These are phyloP conservation scores for Candida maris DNA, from an alignment of 805 yeast genomes.

Conservation along the genomic window DNA sequence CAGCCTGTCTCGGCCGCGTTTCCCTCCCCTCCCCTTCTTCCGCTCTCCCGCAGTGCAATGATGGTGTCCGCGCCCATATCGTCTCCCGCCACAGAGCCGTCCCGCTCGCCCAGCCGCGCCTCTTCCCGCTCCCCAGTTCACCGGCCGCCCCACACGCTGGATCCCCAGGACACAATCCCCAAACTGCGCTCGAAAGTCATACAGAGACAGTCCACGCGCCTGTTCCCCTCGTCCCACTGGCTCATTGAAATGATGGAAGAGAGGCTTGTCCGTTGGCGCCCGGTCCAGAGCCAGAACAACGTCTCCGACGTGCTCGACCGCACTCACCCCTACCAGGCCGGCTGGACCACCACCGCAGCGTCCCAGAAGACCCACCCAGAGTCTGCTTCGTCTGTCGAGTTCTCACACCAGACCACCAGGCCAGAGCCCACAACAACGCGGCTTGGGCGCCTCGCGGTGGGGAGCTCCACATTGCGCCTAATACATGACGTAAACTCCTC, in stretches of 20 bases:
- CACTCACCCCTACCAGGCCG: conserved; percentile 29
- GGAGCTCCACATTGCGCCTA: conserved; percentile 13
- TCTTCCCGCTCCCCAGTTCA: conserved; percentile 19
- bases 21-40: no score
- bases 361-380: background rate
- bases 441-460: conserved; percentile 6
- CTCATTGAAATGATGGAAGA: conserved; percentile 34
- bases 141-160: conserved; percentile 17
- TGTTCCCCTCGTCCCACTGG: conserved; percentile 24
- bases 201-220: conserved; percentile 27
- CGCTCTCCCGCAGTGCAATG: background rate
- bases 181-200: conserved; percentile 27
- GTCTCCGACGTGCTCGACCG: conserved; percentile 31
- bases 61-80: background rate
- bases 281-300: conserved; percentile 26
- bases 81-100: background rate
- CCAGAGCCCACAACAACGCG: background rate
- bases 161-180: conserved; percentile 15
- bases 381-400: no score
- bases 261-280: conserved; percentile 34
- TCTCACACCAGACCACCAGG: no score
- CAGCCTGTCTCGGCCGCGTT: no score
- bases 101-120: conserved; percentile 7
- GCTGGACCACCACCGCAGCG: background rate
- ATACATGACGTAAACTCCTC: conserved; percentile 18